phyloP scores from a whole-genome alignment of 805 yeast species.

The Lipomyces orientalis region DNA sequence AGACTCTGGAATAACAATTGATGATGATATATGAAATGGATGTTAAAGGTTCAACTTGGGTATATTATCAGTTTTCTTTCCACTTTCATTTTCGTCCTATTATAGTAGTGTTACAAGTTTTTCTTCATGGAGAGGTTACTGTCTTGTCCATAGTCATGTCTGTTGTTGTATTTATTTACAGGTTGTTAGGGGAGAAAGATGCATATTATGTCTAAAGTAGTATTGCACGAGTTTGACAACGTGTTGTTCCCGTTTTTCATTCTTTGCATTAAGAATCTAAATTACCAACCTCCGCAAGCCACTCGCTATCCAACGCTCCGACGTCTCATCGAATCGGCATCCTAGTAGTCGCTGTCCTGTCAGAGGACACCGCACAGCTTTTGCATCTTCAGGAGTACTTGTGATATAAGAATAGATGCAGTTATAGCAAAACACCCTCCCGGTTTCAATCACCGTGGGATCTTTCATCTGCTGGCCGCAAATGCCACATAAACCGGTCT shows the following conservation, averaged over 20 bases:
- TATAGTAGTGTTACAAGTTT: background rate
- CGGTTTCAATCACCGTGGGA: slow-evolving; percentile 90
- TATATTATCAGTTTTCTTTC: background rate
- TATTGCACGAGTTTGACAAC: background rate
- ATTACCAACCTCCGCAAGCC: slow-evolving; percentile 78
- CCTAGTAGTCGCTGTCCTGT: slow-evolving; percentile 75
- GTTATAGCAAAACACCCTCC: slow-evolving; percentile 85
- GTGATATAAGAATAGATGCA: slow-evolving; percentile 75
- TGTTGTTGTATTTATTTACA: slow-evolving; percentile 1
- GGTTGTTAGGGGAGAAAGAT: background rate
- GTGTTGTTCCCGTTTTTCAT: slow-evolving; percentile 6
- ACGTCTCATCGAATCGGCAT: slow-evolving; percentile 65
- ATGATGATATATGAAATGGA: background rate
- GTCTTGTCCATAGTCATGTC: background rate
- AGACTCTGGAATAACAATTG: background rate
- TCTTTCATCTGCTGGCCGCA: slow-evolving; percentile 69
- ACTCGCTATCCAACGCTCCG: slow-evolving; percentile 66
- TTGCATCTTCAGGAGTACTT: slow-evolving; percentile 43
- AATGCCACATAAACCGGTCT: slow-evolving; percentile 62
- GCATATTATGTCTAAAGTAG: background rate
- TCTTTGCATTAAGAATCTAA: slow-evolving; percentile 40
- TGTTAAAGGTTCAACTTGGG: background rate
- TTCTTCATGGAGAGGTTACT: background rate
- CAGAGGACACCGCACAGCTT: slow-evolving; percentile 83
- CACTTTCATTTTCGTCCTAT: background rate